Base-by-base conservation (phyloP, 495 filamentous ascomycete species). In the Penicillium herquei region DNA sequence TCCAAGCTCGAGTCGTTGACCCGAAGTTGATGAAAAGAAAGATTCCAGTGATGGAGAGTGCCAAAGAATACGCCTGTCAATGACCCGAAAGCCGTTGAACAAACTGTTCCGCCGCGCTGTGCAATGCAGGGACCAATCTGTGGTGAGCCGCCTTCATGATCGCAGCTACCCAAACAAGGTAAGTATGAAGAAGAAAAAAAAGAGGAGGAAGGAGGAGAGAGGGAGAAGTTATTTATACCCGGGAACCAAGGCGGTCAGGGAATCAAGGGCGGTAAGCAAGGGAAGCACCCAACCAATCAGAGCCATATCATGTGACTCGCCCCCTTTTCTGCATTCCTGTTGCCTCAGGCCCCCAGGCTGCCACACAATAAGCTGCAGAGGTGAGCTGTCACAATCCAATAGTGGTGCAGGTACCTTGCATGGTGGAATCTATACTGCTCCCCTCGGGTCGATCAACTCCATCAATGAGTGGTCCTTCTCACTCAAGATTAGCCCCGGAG, bases 1-100 rank as follows among this genome's bases (percentile, higher is more conserved):
- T 82, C 76, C 80, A 78, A 74, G 31, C 45, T 69, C 62, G 60
- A 61, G 72, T 76, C 60, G 62, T 32, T 75, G 70, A 77, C 78
- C 51, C 64, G 62, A 65, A 7, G 59, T 71, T 71, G 70, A 84
- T 80, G 78, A 83, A 84, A 83, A 84, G 71, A 60, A 72, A 70
- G 69, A 66, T 57, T 59, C 60, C 71, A 59, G 51, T 54, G 55
- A 48, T 64, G 70, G 68, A 67, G 63, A 62, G 79, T 77, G 85
- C 76, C 82, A 86, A 86, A 87, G 84, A 86, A 86, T 86, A 65
- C 82, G 80, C 81, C 78, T 78, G 75, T 79, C 77, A 80, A 74
- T 77, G 78, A 76, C 79, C 84, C 79, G 81, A 84, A 84, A 72
- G 73, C 79, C 77, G 78, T 75, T 83, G 76, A 81, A 83, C 77